Percentiles rank a stretch among this genome's conserved stretches.
These are phyloP conservation scores for Cyphellophora europaea DNA, from an alignment of 2,329 filamentous ascomycete genomes.

Conservation along the genomic window DNA sequence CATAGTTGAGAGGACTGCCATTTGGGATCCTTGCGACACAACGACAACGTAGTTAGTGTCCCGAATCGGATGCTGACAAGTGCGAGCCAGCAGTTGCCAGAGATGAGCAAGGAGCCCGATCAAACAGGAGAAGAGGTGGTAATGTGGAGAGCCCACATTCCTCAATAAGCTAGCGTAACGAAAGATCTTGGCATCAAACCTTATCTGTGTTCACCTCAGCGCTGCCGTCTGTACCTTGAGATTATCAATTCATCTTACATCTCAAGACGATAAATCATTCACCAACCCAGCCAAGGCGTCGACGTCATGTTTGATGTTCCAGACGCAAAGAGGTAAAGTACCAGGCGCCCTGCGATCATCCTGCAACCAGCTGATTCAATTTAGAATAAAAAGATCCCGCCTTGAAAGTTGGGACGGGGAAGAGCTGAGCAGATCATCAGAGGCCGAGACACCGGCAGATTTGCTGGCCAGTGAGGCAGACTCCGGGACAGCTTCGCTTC, in stretches of 20 bases:
- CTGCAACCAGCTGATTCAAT: not conserved
- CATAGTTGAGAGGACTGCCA: too few relatives aligned
- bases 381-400: constrained; percentile 9
- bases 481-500: not conserved
- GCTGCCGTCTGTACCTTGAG: not conserved
- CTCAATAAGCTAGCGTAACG: not conserved
- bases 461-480: too few relatives aligned
- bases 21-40: too few relatives aligned
- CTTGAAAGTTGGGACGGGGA: constrained; percentile 1
- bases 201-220: too few relatives aligned
- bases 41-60: too few relatives aligned
- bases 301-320: constrained; percentile 12
- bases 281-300: too few relatives aligned
- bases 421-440: not conserved
- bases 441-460: not conserved
- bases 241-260: not conserved
- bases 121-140: not conserved
- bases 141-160: not conserved
- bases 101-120: too few relatives aligned
- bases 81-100: too few relatives aligned
- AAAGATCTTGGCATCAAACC: too few relatives aligned
- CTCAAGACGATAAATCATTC: too few relatives aligned
- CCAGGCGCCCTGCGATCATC: not conserved
- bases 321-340: constrained; percentile 11
- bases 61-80: too few relatives aligned